Conservation (phyloP, 352 stramenopile species). For the Globisporangium sylvaticum region DNA sequence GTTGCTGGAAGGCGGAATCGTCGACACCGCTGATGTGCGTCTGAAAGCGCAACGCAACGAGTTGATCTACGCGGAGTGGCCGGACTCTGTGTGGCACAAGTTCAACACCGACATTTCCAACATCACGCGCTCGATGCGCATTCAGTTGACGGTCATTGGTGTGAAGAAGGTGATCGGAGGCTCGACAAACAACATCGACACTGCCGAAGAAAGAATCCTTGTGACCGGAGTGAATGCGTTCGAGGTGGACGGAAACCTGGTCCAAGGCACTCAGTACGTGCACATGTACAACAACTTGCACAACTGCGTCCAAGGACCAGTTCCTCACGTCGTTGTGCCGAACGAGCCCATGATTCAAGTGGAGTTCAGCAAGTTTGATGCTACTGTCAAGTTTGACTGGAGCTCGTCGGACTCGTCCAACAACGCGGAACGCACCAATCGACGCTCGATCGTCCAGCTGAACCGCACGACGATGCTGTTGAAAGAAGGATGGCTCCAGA, state of each 20-base stretch:
- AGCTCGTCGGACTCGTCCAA: constrained; percentile 22
- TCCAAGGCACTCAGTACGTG: constrained; percentile 66
- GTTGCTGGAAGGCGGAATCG: constrained; percentile 59
- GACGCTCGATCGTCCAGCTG: constrained; percentile 50
- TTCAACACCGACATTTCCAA: constrained; percentile 73
- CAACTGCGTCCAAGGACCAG: constrained; percentile 57
- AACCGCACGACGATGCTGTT: constrained; percentile 53
- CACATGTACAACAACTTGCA: constrained; percentile 84
- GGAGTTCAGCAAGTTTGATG: constrained; percentile 60
- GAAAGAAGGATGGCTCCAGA: constrained; percentile 84
- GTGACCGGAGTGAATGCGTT: constrained; percentile 82
- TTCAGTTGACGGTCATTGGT: constrained; percentile 70
- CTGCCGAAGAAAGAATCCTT: constrained; percentile 64
- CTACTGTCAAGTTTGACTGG: constrained; percentile 77
- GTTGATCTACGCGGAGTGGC: constrained; percentile 69
- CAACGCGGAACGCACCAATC: constrained; percentile 32
- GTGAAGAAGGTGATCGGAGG: constrained; percentile 63
- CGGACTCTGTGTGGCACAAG: constrained; percentile 70
- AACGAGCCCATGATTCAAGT: constrained; percentile 71
- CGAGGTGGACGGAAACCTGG: constrained; percentile 65
- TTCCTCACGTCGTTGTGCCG: constrained; percentile 67
- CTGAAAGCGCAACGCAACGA: constrained; percentile 71
- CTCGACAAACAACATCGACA: constrained; percentile 33
- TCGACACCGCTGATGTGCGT: constrained; percentile 69
- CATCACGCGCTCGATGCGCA: constrained; percentile 67